These are phyloP conservation scores for Fraxinus dipetala DNA, from an alignment of 305 asterid genomes.

Conservation along the genomic window DNA sequence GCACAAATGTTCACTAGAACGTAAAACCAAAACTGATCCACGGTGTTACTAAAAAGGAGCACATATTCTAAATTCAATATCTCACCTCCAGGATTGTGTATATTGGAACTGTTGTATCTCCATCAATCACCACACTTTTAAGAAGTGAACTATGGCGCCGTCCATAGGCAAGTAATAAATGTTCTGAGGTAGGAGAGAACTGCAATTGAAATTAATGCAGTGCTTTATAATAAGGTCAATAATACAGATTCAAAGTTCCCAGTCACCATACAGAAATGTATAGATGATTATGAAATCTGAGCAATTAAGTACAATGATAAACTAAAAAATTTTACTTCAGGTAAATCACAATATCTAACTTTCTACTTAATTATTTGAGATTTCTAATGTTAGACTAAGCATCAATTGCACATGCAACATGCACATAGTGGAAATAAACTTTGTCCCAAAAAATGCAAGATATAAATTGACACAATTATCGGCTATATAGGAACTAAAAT, in stretches of 20 bases:
- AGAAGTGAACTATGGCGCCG: slow-evolving; percentile 95
- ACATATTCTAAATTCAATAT: slow-evolving; percentile 6
- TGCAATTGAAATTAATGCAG: slow-evolving; percentile 36
- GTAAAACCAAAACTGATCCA: slow-evolving; percentile 1
- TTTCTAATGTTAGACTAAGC: background rate
- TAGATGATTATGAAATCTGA: background rate
- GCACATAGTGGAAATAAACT: background rate
- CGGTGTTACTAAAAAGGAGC: background rate
- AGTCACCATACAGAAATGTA: background rate
- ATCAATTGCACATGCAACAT: background rate
- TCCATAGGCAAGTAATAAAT: slow-evolving; percentile 90
- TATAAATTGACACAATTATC: background rate
- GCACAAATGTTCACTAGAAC: background rate
- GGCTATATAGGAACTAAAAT: background rate
- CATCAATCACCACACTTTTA: slow-evolving; percentile 86
- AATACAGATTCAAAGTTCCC: background rate
- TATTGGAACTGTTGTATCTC: slow-evolving; percentile 73
- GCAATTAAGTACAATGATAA: background rate
- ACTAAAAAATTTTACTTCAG: background rate
- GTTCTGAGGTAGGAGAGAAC: slow-evolving; percentile 98
- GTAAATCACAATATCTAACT: background rate
- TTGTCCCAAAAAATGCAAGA: background rate
- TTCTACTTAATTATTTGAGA: background rate
- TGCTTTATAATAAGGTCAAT: background rate
- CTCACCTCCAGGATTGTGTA: slow-evolving; percentile 92